Evolutionary conservation across 331 rosid species (phyloP).

Genomic region (Saraca asoca): DNA sequence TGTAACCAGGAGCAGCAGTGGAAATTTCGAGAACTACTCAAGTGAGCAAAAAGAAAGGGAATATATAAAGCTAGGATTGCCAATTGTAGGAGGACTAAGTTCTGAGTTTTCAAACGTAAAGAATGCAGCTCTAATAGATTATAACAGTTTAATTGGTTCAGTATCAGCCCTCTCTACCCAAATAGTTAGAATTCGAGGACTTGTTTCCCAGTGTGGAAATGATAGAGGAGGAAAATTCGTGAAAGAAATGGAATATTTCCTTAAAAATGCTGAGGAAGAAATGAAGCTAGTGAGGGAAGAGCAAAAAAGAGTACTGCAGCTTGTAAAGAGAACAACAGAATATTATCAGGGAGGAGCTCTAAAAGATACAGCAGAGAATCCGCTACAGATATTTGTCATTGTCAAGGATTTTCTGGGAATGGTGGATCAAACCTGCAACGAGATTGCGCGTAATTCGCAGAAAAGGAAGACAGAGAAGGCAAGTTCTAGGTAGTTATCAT

Average conservation of each 20-base stretch:
- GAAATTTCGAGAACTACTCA: constrained; percentile 35
- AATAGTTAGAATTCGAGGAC: constrained; percentile 45
- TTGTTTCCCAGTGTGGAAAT: constrained; percentile 46
- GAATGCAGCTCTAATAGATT: constrained; percentile 70
- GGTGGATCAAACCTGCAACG: constrained; percentile 82
- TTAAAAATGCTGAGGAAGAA: constrained; percentile 60
- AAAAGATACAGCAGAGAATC: constrained; percentile 55
- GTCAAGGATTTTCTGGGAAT: constrained; percentile 78
- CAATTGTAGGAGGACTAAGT: constrained; percentile 90
- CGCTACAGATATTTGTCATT: constrained; percentile 68
- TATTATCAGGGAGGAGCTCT: constrained; percentile 83
- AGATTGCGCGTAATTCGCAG: constrained; percentile 70
- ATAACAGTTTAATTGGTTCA: constrained; percentile 49
- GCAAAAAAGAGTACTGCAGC: constrained; percentile 54
- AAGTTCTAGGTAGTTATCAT: constrained; percentile 34
- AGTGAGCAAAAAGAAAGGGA: constrained; percentile 68
- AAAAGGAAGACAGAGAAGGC: constrained; percentile 49
- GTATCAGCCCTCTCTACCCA: constrained; percentile 55
- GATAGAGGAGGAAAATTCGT: constrained; percentile 60
- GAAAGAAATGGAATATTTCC: constrained; percentile 68
- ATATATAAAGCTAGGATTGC: constrained; percentile 70
- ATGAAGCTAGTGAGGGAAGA: constrained; percentile 52
- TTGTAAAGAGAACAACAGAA: constrained; percentile 67
- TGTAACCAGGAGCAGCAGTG: constrained; percentile 41
- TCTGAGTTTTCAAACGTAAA: constrained; percentile 72